Evolutionary conservation across 2,329 filamentous ascomycete species (phyloP), one percentile per base, ranked within the genome.

Genomic region (Apiospora phragmitis): DNA sequence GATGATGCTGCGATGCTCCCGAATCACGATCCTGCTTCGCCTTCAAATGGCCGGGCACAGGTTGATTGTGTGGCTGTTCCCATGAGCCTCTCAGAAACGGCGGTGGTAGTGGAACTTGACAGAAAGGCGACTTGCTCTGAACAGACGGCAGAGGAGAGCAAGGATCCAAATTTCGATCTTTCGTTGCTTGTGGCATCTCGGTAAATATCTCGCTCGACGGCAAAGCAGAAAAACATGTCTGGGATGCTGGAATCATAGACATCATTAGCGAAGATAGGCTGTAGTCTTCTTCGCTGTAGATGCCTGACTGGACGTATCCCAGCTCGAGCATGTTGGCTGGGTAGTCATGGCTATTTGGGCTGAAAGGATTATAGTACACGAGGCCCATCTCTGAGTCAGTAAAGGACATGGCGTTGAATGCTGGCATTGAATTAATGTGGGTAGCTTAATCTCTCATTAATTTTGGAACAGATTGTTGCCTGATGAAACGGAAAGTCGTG

Each of bases 261-360:
- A 87, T 87, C 76, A 91, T 85, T 43, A 84, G 85, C 72, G 90
- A 90, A 75, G 86, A 87, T 0, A 92, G 91, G 76, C 92, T 94
- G 85, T 93, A 97, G 0, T 97, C 87, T 80, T 96, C 94, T 79
- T 97, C 95, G 76, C 90, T 88, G 77, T 93, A 95, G 67, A 94
- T 88, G 77, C 96, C 94, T 24, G 94, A 95, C 83, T 96, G 94
- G 0, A 94, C 96, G 70, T 94, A 88, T 75, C 94, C 92, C 74
- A 97, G 88, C 81, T 95, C 96, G 35, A 94, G 92, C 38, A 91
- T 84, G 49, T 69, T 71, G 47, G 49, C 42, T 18, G 42, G 16
- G 6, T 45, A 18, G 42, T 18, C 42, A 45, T 21, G 16, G 16
- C 42, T 45, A 45, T 45, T 18, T 45, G 42, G 42, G 42, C 16